Evolutionary conservation across 176 grass and related monocot species (phyloP), one percentile per base, ranked within the genome.

Genomic region (Saccharum officinarum): DNA sequence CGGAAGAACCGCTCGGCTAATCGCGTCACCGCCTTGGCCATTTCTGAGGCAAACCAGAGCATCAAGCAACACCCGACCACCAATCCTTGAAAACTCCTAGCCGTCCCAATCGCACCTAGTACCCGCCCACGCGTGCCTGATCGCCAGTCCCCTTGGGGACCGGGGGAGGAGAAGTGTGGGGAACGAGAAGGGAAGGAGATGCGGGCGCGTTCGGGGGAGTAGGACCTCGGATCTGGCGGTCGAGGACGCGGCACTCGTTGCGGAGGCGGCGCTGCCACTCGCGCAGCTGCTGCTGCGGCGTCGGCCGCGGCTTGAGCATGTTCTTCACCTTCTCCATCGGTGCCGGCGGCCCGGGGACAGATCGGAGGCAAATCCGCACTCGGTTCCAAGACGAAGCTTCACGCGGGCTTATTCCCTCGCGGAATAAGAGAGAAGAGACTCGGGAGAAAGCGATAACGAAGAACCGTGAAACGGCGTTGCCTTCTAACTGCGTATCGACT

Each of bases 211-310:
- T 26, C 54, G 23, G 3, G 16, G 61, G 65, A 50, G 62, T 16
- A 33, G 60, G 46, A 88, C 95, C 95, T 90, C 91, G 89, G 80
- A 98, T 98, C 95, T 98, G 92, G 85, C 95, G 92, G 25, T 98
- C 95, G 82, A 95, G 75, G 72, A 82, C 88, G 70, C 91, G 95
- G 76, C 92, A 75, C 89, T 98, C 92, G 76, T 92, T 88, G 42
- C 95, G 91, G 84, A 98, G 95, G 85, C 91, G 91, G 71, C 92
- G 92, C 91, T 98, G 95, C 95, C 95, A 95, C 55, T 98, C 92
- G 33, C 95, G 89, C 42, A 92, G 89, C 85, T 93, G 92, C 91
- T 95, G 82, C 79, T 91, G 90, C 55, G 92, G 95, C 80, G 88
- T 93, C 30, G 71, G 85, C 52, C 94, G 92, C 63, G 91, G 92